A percentile compares a stretch with the other conserved stretches of the same genome.
Evolutionary conservation across 2,329 filamentous ascomycete genomes (phyloP).

Genomic region (Purpureocillium takamizusanense): DNA sequence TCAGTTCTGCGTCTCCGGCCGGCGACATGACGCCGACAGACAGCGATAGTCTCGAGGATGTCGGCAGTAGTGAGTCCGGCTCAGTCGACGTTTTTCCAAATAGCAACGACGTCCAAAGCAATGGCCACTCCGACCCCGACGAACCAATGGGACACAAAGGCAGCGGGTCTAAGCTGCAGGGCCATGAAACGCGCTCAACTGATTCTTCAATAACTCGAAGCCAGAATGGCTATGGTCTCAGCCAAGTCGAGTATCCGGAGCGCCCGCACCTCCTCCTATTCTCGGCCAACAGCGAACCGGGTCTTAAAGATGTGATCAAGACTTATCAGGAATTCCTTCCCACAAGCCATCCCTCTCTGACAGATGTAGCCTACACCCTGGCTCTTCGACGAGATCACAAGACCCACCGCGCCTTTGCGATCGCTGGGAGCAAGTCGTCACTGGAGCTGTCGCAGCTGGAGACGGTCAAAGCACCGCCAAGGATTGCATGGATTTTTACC

Average conservation of each 20-base stretch:
- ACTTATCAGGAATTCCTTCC: conserved; percentile 12
- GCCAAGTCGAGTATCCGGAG: neutral
- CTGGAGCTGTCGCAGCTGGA: neutral
- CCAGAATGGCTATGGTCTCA: neutral
- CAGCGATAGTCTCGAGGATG: no score
- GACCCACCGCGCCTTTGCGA: conserved; percentile 14
- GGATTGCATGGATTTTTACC: conserved; percentile 16
- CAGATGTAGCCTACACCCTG: conserved; percentile 7
- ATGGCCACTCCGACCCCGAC: no score
- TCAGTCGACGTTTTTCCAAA: no score
- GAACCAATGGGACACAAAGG: no score
- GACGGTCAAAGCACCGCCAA: neutral
- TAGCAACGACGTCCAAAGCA: no score
- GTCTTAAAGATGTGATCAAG: conserved; percentile 5
- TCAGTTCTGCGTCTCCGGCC: no score
- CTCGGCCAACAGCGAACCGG: conserved; percentile 9
- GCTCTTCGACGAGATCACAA: conserved; percentile 15
- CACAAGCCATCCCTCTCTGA: conserved; percentile 3
- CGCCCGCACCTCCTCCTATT: conserved; percentile 8
- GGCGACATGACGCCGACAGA: no score
- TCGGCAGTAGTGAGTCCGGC: no score
- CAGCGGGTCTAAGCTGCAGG: no score
- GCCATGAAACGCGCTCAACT: no score
- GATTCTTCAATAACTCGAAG: no score
- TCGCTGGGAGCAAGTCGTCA: conserved; percentile 6